Evolutionary conservation across 23 red algal species (phyloP).

Genomic region (Cyanidioschyzon merolae): DNA sequence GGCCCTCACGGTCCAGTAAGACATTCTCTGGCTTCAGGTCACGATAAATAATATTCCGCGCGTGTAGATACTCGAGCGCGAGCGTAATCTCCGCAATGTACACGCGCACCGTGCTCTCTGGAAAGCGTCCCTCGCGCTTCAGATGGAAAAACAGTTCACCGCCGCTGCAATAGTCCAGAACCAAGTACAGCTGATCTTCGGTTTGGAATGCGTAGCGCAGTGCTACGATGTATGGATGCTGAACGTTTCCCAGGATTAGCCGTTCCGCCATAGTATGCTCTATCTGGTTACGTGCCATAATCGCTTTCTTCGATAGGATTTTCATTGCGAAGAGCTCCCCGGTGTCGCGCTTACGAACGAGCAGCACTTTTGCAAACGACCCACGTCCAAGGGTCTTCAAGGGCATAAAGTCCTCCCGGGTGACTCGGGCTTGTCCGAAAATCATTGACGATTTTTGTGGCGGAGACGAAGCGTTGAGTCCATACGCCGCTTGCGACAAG

Average conservation of each 20-base stretch:
- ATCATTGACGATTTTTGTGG: background rate
- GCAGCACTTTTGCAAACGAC: slow-evolving; percentile 18
- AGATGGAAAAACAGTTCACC: slow-evolving; percentile 85
- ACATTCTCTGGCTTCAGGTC: slow-evolving; percentile 99
- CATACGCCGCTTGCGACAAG: slow-evolving; percentile 12
- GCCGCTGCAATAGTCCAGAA: slow-evolving; percentile 78
- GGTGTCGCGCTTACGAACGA: slow-evolving; percentile 20
- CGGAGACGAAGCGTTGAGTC: background rate
- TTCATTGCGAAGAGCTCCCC: slow-evolving; percentile 27
- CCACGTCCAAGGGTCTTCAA: background rate
- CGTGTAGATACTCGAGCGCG: slow-evolving; percentile 70
- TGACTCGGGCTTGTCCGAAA: background rate
- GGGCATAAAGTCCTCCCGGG: slow-evolving; percentile 15
- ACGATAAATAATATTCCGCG: slow-evolving; percentile 74
- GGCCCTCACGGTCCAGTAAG: slow-evolving; percentile 58
- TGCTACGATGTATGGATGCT: slow-evolving; percentile 79
- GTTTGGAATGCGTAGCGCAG: slow-evolving; percentile 88
- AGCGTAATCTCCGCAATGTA: slow-evolving; percentile 67
- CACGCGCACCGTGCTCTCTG: slow-evolving; percentile 38
- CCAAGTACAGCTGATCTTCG: slow-evolving; percentile 60
- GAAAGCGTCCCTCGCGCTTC: slow-evolving; percentile 33
- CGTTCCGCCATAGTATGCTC: slow-evolving; percentile 78
- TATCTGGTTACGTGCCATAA: slow-evolving; percentile 8
- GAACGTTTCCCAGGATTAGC: slow-evolving; percentile 67
- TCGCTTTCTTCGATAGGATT: slow-evolving; percentile 18